A percentile compares a stretch with the other conserved stretches of the same genome.
These are phyloP conservation scores for Pichia sp. DNA, from an alignment of 1,139 yeast species.

Conservation along the genomic window DNA sequence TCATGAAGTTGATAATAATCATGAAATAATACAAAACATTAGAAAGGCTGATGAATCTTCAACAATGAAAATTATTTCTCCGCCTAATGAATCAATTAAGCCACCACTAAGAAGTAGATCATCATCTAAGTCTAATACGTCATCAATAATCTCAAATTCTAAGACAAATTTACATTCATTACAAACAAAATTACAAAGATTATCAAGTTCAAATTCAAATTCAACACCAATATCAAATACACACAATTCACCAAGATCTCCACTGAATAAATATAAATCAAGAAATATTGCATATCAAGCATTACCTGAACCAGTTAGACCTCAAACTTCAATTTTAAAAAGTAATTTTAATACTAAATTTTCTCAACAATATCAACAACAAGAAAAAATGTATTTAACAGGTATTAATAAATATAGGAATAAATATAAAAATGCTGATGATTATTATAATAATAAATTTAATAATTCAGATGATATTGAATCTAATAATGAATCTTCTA, in stretches of 20 bases:
- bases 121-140: not conserved
- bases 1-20: not conserved
- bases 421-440: conserved; percentile 34
- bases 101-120: too few species aligned
- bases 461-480: conserved; percentile 30
- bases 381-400: conserved; percentile 45
- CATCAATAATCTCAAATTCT: conserved; percentile 1
- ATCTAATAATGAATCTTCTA: conserved; percentile 19
- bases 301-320: conserved; percentile 20
- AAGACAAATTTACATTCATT: not conserved
- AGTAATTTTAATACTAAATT: conserved; percentile 28
- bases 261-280: conserved; percentile 7
- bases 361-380: conserved; percentile 44
- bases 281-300: conserved; percentile 9
- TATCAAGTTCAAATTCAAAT: conserved; percentile 1
- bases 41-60: not conserved
- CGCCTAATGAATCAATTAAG: too few species aligned
- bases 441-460: conserved; percentile 48
- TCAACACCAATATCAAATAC: not conserved
- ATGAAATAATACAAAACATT: not conserved
- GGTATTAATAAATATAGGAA: conserved; percentile 27
- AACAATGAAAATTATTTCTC: too few species aligned
- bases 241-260: conserved; percentile 9
- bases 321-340: conserved; percentile 27
- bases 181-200: conserved; percentile 10